Conservation (phyloP, 257 asterid species). For the Voacanga thouarsii region DNA sequence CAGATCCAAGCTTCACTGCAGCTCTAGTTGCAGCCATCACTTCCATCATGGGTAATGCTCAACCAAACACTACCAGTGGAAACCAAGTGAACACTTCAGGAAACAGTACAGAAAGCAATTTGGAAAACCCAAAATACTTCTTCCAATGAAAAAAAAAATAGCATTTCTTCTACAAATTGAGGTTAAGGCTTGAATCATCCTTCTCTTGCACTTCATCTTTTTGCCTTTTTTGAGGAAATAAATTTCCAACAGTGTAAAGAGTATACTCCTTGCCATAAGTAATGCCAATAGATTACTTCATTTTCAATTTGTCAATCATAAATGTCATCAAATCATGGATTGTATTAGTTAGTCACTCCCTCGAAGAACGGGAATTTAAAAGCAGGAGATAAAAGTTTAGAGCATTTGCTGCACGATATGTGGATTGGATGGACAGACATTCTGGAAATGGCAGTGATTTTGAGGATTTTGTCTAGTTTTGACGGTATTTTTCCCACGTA, state of each 20-base stretch:
- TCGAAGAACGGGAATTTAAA: not conserved
- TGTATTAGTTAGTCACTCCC: not conserved
- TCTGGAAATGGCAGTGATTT: no score
- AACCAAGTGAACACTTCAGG: not conserved
- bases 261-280: not conserved
- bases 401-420: no score
- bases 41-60: constrained; percentile 32
- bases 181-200: not conserved
- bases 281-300: not conserved
- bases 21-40: constrained; percentile 37
- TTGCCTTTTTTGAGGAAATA: not conserved
- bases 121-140: not conserved
- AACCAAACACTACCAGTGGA: constrained; percentile 2
- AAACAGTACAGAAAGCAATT: not conserved
- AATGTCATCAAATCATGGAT: not conserved
- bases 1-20: constrained; percentile 39
- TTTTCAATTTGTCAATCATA: not conserved
- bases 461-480: no score
- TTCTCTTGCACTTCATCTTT: not conserved
- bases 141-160: not conserved
- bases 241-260: constrained; percentile 1
- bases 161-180: not conserved
- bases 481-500: no score
- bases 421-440: no score
- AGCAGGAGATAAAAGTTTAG: no score